Conservation (phyloP, 2,329 filamentous ascomycete genomes). For the Exophiala calicioides region DNA sequence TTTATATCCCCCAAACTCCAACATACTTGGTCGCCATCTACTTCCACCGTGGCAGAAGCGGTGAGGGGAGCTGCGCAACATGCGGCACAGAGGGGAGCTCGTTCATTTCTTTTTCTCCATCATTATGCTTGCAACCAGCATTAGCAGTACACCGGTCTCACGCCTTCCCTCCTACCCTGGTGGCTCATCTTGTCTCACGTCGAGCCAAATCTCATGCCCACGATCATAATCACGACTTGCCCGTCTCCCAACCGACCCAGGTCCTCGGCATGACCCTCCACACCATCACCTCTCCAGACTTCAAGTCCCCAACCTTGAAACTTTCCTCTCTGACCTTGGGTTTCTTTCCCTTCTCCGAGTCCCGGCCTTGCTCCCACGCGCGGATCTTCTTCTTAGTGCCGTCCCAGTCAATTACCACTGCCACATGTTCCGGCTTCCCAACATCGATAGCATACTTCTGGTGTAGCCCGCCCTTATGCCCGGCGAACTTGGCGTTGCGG, state of each 20-base stretch:
- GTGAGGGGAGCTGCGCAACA: no score
- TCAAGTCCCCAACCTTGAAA: constrained; percentile 87
- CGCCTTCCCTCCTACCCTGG: no score
- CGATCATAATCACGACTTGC: constrained; percentile 16
- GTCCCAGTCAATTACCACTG: constrained; percentile 92
- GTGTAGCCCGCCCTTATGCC: constrained; percentile 92
- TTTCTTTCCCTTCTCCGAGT: constrained; percentile 89
- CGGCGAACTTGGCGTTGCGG: constrained; percentile 90
- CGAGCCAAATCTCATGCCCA: background rate
- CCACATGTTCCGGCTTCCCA: constrained; percentile 85
- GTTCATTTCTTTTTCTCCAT: no score
- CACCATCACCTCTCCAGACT: constrained; percentile 92
- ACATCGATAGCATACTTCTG: constrained; percentile 89
- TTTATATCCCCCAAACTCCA: no score
- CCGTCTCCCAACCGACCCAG: constrained; percentile 83
- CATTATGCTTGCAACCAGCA: no score
- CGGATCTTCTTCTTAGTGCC: constrained; percentile 97
- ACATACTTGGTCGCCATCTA: no score
- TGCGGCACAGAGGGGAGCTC: no score
- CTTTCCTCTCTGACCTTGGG: constrained; percentile 93
- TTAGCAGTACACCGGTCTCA: no score
- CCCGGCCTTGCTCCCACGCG: constrained; percentile 91
- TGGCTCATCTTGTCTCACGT: no score
- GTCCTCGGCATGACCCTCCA: constrained; percentile 91
- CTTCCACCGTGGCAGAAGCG: no score